Conservation (phyloP, 2,329 filamentous ascomycete species). For the Grosmannia penicillata region DNA sequence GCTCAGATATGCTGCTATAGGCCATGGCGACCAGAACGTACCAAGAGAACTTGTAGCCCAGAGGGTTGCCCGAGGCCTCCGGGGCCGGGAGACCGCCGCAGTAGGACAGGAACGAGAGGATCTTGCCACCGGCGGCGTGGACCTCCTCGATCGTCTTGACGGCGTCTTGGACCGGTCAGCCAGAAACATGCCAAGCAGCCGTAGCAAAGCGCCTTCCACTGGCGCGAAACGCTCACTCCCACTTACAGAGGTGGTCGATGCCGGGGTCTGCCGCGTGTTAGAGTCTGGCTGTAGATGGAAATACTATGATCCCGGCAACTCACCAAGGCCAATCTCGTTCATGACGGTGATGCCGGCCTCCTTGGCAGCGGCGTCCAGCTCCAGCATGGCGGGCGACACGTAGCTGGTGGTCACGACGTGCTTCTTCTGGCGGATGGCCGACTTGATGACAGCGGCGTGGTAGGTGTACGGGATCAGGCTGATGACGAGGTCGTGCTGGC, state of each 20-base stretch:
- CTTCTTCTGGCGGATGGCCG: conserved; percentile 86
- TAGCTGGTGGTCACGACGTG: conserved; percentile 93
- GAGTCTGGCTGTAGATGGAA: neutral
- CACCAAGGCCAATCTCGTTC: conserved; percentile 73
- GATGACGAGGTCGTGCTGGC: conserved; percentile 66
- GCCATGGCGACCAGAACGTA: neutral
- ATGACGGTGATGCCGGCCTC: conserved; percentile 90
- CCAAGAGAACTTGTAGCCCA: conserved; percentile 86
- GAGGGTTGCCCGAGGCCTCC: conserved; percentile 71
- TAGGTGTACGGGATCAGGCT: conserved; percentile 82
- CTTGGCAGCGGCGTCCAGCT: conserved; percentile 70
- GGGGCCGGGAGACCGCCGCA: conserved; percentile 64
- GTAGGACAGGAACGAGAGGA: conserved; percentile 67
- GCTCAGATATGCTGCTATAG: no score
- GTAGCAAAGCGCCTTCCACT: no score
- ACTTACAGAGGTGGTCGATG: conserved; percentile 47
- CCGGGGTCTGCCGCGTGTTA: conserved; percentile 38
- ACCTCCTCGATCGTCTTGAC: conserved; percentile 80
- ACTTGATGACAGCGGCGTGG: conserved; percentile 82
- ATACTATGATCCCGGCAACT: neutral
- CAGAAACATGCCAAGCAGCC: no score
- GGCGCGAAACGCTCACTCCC: neutral
- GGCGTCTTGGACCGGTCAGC: no score
- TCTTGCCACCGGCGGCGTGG: conserved; percentile 77
- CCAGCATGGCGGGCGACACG: conserved; percentile 82